Base-by-base conservation (phyloP, 2,329 filamentous ascomycete genomes). In the Blastomyces gilchristii region DNA sequence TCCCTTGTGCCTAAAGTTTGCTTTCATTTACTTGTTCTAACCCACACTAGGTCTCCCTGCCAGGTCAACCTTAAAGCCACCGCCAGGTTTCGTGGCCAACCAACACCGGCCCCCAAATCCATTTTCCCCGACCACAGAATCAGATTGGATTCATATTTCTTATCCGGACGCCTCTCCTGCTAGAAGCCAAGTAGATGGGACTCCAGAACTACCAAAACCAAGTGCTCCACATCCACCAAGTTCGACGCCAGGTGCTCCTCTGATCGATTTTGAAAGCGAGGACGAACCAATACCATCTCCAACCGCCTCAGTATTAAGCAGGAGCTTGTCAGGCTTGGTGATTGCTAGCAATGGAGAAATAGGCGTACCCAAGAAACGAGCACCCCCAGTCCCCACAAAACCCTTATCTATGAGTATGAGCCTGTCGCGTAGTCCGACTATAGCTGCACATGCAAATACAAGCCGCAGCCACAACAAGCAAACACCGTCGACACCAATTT, bases 41-140 rank as follows among this genome's bases (percentile, higher is more conserved):
- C 47, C 59, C 18, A 69, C 64, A 65, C 45, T 69, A 82, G 86
- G 86, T 61, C 84, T 89, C 67, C 87, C 90, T 61, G 91, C 89
- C 14, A 87, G 87, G 67, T 91, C 91, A 6, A 82, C 82, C 18
- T 78, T 95, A 47, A 80, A 82, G 64, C 85, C 89, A 9, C 89
- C 91, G 0, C 81, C 82, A 49, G 78, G 83, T 12, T 81, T 85
- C 69, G 78, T 85, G 2, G 82, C 90, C 28, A 97, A 96, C 72
- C 85, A 87, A 1, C 82, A 85, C 41, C 84, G 90, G 58, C 84
- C 85, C 14, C 85, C 88, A 0, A 97, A 97, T 70, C 94, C 94
- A 0, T 97, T 95, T 73, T 82, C 82, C 0, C 79, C 83, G 0
- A 86, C 83, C 1, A 82, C 87, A 41, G 90, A 96, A 73, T 84